Base-by-base conservation (phyloP, 768 basidiomycete genomes). In the Sporobolomyces pararoseus region DNA sequence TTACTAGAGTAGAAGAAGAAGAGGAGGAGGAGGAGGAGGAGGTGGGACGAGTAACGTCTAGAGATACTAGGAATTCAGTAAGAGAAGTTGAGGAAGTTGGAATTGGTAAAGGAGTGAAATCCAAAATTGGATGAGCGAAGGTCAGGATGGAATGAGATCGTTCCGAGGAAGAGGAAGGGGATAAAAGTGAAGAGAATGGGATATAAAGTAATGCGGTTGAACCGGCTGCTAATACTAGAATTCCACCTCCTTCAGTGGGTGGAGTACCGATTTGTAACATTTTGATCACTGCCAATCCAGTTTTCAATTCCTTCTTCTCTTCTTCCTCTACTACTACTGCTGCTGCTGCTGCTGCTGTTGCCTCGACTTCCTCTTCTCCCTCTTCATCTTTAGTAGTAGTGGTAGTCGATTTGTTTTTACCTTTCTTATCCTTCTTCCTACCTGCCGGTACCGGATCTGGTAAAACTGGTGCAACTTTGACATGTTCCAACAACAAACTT, bases 201-300 rank as follows among this genome's bases (percentile, higher is more conserved):
- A 70, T 46, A 63, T 52, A 70, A 62, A 74, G 66, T 25, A 70
- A 42, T 14, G 72, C 72, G 19, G 68, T 74, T 5, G 37, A 61
- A 58, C 69, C 73, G 5, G 69, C 60, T 1, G 63, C 73, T n/a
- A 71, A 55, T 3, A 71, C 66, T 19, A 74, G 10, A 3, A 71
- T 50, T 6, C 70, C 73, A 21, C 72, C 68, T 9, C 60, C 14
- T 23, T 66, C 65, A 32, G 59, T 52, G n/a, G 49, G 44, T 19
- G 64, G n/a, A n/a, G n/a, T n/a, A 2, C 63, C 65, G 5, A 74
- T 62, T 46, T 61, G 39, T 3, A 74, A n/a, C 53, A 71, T 62
- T 66, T 71, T 74, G 64, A 65, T 46, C 32, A 71, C 55, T 2
- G 70, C 70, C 46, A 74, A 60, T 2, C 73, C 73, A 31, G 58